These are phyloP conservation scores for Amanita jacksonii DNA, from an alignment of 768 basidiomycete genomes.

Conservation along the genomic window DNA sequence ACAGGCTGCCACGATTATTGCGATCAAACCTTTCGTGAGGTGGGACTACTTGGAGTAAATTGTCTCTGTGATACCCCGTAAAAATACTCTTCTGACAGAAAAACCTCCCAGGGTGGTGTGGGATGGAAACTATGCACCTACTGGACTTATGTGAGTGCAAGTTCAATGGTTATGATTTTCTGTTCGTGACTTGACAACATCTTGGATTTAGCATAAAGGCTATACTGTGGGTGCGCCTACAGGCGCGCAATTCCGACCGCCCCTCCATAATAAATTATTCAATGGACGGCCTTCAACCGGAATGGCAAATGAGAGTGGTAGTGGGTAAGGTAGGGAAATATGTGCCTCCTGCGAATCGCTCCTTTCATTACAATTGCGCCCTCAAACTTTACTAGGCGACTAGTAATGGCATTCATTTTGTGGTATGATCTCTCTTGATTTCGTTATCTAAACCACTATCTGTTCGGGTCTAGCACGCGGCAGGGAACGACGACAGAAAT, in stretches of 20 bases:
- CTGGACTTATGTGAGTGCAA: neutral
- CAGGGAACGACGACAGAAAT: too few relatives aligned
- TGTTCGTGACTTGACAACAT: neutral
- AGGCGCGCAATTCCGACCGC: neutral
- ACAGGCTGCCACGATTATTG: neutral
- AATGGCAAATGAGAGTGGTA: too few relatives aligned
- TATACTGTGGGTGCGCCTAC: neutral
- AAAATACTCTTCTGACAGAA: neutral
- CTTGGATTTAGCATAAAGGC: neutral
- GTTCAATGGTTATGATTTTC: neutral
- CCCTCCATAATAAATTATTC: neutral
- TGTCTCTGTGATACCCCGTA: neutral
- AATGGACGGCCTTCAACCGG: too few relatives aligned
- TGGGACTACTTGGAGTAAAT: neutral
- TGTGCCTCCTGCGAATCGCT: too few relatives aligned
- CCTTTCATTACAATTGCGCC: too few relatives aligned
- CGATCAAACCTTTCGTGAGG: neutral
- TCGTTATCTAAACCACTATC: slow-evolving; percentile 1
- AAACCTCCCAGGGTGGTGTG: neutral
- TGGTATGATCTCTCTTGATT: slow-evolving; percentile 1
- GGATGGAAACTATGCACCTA: too few relatives aligned
- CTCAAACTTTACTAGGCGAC: neutral
- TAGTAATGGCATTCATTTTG: neutral
- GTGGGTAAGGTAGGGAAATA: too few relatives aligned
- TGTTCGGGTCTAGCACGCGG: neutral